Evolutionary conservation across 2,329 filamentous ascomycete genomes (phyloP), one percentile per base, ranked within the genome.

Genomic region (Curvularia sp.): DNA sequence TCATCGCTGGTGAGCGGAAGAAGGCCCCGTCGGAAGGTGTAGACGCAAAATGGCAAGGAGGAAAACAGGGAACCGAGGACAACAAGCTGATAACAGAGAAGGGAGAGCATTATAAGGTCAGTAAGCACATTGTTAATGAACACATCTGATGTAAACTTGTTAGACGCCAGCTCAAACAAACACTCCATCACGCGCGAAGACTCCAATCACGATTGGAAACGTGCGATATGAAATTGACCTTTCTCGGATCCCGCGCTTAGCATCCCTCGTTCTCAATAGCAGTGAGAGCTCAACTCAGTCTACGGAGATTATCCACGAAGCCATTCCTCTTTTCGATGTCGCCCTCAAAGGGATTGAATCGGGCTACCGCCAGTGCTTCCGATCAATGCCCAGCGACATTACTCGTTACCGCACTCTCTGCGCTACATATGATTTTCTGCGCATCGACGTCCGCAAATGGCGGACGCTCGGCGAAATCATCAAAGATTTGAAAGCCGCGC

Each of bases 251-350:
- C 55, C 55, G 34, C 36, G 43, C 21, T 42, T 60, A 53, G 41
- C 80, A 56, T 50, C 72, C 70, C 55, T 77, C 67, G 50, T 81
- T n/a, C 30, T 23, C 39, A 19, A 38, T 30, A 39, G 32, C 27
- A 21, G 38, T 28, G n/a, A 53, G 25, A 38, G 19, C 21, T 45
- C 23, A 43, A 36, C 53, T 39, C 12, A 60, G 28, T 36, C 27
- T 27, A 57, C 49, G 28, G 39, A 53, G 0, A n/a, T 71, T 18
- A 46, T 68, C 43, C 66, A 71, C 53, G 61, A 49, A 9, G 50
- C 61, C 7, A 71, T 70, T 30, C 28, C 52, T 49, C 68, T 64
- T 50, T 66, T 70, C 46, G 57, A 68, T 45, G 36, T 69, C 12
- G 61, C 66, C 27, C 63, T 72, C 52, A 69, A 72, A 54, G 69